Evolutionary conservation across 192 early-diverging fungal species (phyloP), one percentile per base, ranked within the genome.

Genomic region (Phycomyces nitens): DNA sequence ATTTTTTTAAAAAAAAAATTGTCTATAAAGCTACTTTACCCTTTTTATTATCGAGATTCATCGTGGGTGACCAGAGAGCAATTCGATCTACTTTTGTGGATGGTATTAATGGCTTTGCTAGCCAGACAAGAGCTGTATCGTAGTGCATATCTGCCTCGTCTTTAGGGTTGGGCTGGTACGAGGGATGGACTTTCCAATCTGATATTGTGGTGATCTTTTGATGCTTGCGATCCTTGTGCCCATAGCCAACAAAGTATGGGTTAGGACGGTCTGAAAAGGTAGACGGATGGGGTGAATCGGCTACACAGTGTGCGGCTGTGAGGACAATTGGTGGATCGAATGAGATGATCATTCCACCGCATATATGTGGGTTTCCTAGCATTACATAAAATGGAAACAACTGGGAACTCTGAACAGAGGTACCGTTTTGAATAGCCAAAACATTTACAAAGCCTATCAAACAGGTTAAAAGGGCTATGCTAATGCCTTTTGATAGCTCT

Each of bases 101-200:
- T 10, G 22, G 41, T 34, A 52, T 60, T 18, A 72, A 14, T 12
- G 70, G 55, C 15, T 20, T 4, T 47, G 51, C 16, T 14, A 73
- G 43, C 15, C 54, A 60, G 3, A 73, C 54, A 18, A 73, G 43
- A 8, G 71, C 71, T 16, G 66, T 38, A 51, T 73, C 71, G n/a
- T 64, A 73, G 7, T 66, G 61, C 52, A 56, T 57, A 14, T 69
- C 54, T 14, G 55, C 18, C n/a, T 53, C 59, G 39, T 44, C 60
- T 6, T 41, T 40, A 14, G 16, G 16, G 5, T 27, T 47, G 12
- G 23, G 22, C 29, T 27, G 52, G 58, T 73, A 73, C 0, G n/a
- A 23, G 1, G 71, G 71, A 58, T 73, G 71, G 14, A 73, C 41
- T 3, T n/a, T 47, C 71, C 71, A 73, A 39, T 68, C 50, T 0